Conservation (phyloP, 768 basidiomycete species). For the Gautieria morchelliformis region DNA sequence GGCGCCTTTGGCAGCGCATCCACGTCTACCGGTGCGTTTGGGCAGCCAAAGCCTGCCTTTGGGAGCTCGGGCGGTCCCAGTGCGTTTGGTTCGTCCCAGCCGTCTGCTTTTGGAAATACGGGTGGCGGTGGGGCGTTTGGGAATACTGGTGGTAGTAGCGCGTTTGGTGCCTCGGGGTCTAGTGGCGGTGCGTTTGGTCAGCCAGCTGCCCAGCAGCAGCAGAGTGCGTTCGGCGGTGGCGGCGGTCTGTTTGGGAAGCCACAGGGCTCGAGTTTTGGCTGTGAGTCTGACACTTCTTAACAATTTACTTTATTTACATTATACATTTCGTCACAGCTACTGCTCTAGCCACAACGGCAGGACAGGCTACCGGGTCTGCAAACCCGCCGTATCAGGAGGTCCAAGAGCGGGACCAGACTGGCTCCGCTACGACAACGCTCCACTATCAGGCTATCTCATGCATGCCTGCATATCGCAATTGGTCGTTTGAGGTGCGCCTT, state of each 20-base stretch:
- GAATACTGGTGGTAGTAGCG: slow-evolving; percentile 7
- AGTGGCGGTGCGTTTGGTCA: slow-evolving; percentile 22
- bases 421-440: slow-evolving; percentile 30
- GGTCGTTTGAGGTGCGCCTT: slow-evolving; percentile 59
- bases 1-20: slow-evolving; percentile 35
- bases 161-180: slow-evolving; percentile 19
- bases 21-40: slow-evolving; percentile 39
- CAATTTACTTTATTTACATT: slow-evolving; percentile 1
- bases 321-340: slow-evolving; percentile 19
- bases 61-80: slow-evolving; percentile 51
- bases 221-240: slow-evolving; percentile 35
- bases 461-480: slow-evolving; percentile 68
- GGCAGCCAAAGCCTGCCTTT: slow-evolving; percentile 63
- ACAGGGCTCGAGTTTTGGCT: slow-evolving; percentile 16
- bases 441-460: slow-evolving; percentile 79
- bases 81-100: slow-evolving; percentile 30
- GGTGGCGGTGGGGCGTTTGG: not conserved
- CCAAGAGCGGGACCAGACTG: slow-evolving; percentile 54
- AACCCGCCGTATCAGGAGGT: slow-evolving; percentile 53
- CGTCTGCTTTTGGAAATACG: slow-evolving; percentile 16
- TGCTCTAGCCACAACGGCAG: slow-evolving; percentile 25
- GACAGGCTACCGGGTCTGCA: slow-evolving; percentile 54
- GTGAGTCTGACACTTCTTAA: slow-evolving; percentile 14
- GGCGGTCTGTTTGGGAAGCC: slow-evolving; percentile 51
- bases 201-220: slow-evolving; percentile 15